Base-by-base conservation (phyloP, 1,284 basidiomycete genomes). In the Trichosporon ovoides region DNA sequence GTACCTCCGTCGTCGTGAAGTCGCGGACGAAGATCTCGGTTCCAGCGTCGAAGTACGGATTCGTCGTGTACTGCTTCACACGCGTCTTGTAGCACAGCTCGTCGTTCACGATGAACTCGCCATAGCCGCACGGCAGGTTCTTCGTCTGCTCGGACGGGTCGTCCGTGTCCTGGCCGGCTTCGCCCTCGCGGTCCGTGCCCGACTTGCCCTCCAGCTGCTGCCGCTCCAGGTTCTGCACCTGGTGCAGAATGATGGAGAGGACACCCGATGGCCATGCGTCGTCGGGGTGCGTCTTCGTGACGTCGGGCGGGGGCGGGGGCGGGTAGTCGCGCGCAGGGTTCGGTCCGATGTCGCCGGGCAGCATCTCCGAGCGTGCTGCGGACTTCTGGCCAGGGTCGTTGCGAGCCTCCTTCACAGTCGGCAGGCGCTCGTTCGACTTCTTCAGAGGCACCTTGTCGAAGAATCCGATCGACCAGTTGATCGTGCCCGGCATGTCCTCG, bases 1-100 rank as follows among this genome's bases (percentile, higher is more conserved):
- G 80, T 19, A 89, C 80, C 13, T 84, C 80, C 13, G 86, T 82
- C 38, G 81, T 80, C 46, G 79, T 78, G 83, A 84, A 89, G 71
- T 89, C 84, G 28, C 85, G 81, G 46, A 90, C 78, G 70, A 89
- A 89, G 35, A 83, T 78, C 75, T 91, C 87, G 13, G 85, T 86
- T 1, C 84, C 82, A 1, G 87, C 87, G 64, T 85, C 81, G 69
- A 84, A 88, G 78, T 85, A 89, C 7, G 87, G 87, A 75, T 87
- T 86, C 58, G 81, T 83, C 13, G 80, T 82, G 75, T 86, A 87
- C 64, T 79, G 75, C 68, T 80, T 81, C 79, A 85, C 64, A 70
- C 81, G 76, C 73, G 85, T 81, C 63, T 75, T 77, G 70, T 78
- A 79, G 16, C 87, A 85, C 74, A 87, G 76, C 68, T 84, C 82